phyloP scores from a whole-genome alignment of 2,329 filamentous ascomycete species.

The Arthrobotrys sphaeroides region DNA sequence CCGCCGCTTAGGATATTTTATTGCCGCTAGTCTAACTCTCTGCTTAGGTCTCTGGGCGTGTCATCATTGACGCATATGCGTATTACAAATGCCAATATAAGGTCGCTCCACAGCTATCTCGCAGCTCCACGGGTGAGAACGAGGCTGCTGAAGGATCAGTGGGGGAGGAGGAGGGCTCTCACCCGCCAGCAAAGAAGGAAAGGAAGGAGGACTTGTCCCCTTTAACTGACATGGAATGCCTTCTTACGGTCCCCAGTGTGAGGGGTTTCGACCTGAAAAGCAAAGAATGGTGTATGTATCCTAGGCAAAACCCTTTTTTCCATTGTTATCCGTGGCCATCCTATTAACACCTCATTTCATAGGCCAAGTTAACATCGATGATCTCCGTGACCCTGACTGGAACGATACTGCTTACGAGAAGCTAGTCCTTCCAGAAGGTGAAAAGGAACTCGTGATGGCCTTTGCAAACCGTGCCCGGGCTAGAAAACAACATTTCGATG shows the following conservation, averaged over 20 bases:
- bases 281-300: not conserved
- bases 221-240: not conserved
- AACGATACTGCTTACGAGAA: slow-evolving; percentile 65
- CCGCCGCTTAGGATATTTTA: no score
- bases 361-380: not conserved
- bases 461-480: slow-evolving; percentile 76
- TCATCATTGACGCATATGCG: not conserved
- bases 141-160: not conserved
- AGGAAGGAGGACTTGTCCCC: not conserved
- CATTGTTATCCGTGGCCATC: no score
- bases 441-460: slow-evolving; percentile 69
- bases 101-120: not conserved
- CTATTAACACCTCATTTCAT: no score
- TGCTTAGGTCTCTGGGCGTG: not conserved
- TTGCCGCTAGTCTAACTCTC: not conserved
- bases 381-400: slow-evolving; percentile 57
- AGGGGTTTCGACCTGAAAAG: not conserved
- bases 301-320: no score
- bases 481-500: slow-evolving; percentile 74
- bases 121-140: not conserved
- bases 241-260: not conserved
- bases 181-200: not conserved
- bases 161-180: not conserved
- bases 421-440: slow-evolving; percentile 65
- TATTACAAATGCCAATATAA: not conserved